Base-by-base conservation (phyloP, 2,329 filamentous ascomycete genomes). In the Microsporum audouinii region DNA sequence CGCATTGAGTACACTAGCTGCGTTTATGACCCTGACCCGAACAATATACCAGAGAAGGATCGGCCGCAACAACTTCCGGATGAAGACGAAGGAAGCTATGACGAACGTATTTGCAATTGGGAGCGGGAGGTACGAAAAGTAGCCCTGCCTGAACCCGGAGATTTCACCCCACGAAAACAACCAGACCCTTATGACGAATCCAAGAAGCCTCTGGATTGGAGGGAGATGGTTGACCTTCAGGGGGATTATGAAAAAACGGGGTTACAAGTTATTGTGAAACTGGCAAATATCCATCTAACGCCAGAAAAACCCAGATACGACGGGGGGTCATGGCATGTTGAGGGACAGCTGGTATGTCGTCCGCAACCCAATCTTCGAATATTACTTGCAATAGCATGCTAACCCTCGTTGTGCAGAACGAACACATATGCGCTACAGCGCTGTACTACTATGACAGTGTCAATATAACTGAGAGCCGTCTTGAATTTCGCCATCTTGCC, bases 241-340 rank as follows among this genome's bases (percentile, higher is more conserved):
- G 51, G 66, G 17, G 60, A 70, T n/a, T 77, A 71, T 60, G 58
- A 65, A 17, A 66, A 73, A 2, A 66, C 68, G 6, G 77, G 78
- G 1, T 66, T 86, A 2, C 84, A 87, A 66, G 70, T 87, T 53
- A 85, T 87, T 53, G 79, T 86, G 56, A 87, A 86, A 68, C 76
- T 87, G 66, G 80, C 82, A 1, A 80, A 77, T 51, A 83, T 86
- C 60, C 76, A 84, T 57, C 75, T 86, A 0, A 83, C 79, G 0
- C 84, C 84, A 0, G 79, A 81, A 36, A 79, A 82, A 3, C 80
- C 84, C 0, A 66, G 69, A 0, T 86, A 84, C 64, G 69, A 70
- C 0, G 81, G 79, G 8, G 63, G 64, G 6, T 51, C 57, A 29
- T 76, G 72, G 72, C 71, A 76, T 63, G 68, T 82, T 1, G 82